These are phyloP conservation scores for Ophiocordyceps camponoti-leonardi DNA, from an alignment of 2,329 filamentous ascomycete species.

Conservation along the genomic window DNA sequence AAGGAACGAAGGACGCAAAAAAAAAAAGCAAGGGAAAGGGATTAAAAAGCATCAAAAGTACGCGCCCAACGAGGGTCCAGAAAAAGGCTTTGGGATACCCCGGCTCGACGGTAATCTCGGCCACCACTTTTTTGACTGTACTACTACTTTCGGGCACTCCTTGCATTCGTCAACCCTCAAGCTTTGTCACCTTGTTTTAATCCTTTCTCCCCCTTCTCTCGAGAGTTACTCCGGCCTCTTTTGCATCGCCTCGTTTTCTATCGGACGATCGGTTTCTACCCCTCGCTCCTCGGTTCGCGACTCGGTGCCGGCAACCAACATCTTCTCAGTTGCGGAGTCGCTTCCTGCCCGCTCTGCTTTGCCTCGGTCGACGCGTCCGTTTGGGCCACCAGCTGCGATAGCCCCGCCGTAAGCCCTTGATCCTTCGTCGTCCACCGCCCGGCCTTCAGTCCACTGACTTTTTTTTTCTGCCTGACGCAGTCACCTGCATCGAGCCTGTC, in stretches of 20 bases:
- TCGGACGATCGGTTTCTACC: too few species aligned
- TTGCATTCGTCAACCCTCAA: slow-evolving; percentile 5
- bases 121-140: slow-evolving; percentile 14
- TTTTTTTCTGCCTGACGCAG: background rate
- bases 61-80: background rate
- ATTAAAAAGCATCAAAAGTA: background rate
- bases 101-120: background rate
- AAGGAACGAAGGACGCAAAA: too few species aligned
- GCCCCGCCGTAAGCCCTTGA: background rate
- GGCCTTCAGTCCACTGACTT: too few species aligned
- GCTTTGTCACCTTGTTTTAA: background rate
- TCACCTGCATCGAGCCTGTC: background rate
- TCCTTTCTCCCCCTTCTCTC: background rate
- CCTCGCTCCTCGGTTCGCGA: background rate
- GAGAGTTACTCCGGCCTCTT: too few species aligned
- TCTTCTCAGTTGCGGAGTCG: too few species aligned
- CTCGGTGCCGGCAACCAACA: too few species aligned
- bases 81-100: slow-evolving; percentile 7
- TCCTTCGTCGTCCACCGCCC: background rate
- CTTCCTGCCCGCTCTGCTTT: too few species aligned
- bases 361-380: background rate
- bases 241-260: background rate
- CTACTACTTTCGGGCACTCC: slow-evolving; percentile 11
- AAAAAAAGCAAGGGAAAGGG: background rate
- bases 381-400: too few species aligned